Percentiles rank a stretch among this genome's conserved stretches.
Conservation (phyloP, 2,329 filamentous ascomycete genomes). For the Akanthomyces muscarius region DNA sequence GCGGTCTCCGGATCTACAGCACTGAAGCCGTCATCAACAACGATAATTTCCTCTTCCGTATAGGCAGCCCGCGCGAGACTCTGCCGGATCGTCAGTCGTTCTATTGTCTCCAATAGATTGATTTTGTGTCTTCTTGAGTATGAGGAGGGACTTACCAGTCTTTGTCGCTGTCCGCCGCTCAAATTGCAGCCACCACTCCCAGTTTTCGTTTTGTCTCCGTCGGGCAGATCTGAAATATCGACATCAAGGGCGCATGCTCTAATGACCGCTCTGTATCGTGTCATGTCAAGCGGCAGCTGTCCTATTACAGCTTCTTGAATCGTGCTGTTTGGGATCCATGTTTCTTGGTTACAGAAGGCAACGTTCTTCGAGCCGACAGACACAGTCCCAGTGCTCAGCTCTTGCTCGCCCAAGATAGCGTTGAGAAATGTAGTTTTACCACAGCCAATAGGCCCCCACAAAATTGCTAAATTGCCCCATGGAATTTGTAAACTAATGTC, state of each 20-base stretch:
- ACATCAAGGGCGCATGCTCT: neutral
- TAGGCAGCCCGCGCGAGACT: neutral
- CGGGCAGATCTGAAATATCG: neutral
- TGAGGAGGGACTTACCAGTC: neutral
- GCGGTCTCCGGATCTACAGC: constrained; percentile 4
- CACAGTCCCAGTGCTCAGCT: too few relatives aligned
- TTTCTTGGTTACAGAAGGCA: too few relatives aligned
- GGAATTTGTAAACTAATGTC: too few relatives aligned
- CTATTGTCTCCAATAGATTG: neutral
- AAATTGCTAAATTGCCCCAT: too few relatives aligned
- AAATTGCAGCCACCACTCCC: constrained; percentile 2
- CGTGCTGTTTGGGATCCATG: too few relatives aligned
- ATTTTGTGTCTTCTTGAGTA: neutral
- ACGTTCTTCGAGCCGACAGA: too few relatives aligned
- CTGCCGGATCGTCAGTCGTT: neutral
- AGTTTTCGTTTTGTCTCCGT: neutral
- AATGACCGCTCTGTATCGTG: neutral
- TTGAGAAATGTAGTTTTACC: too few relatives aligned
- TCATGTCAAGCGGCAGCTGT: neutral
- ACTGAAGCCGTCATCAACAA: constrained; percentile 6
- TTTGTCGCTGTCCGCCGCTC: constrained; percentile 3
- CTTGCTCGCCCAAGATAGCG: too few relatives aligned
- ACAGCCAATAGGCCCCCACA: too few relatives aligned
- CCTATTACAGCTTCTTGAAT: too few relatives aligned
- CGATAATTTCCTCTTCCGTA: neutral